Percentiles rank a stretch among this genome's conserved stretches.
These are phyloP conservation scores for Debaryomyces robertsiae DNA, from an alignment of 1,139 yeast genomes.

Conservation along the genomic window DNA sequence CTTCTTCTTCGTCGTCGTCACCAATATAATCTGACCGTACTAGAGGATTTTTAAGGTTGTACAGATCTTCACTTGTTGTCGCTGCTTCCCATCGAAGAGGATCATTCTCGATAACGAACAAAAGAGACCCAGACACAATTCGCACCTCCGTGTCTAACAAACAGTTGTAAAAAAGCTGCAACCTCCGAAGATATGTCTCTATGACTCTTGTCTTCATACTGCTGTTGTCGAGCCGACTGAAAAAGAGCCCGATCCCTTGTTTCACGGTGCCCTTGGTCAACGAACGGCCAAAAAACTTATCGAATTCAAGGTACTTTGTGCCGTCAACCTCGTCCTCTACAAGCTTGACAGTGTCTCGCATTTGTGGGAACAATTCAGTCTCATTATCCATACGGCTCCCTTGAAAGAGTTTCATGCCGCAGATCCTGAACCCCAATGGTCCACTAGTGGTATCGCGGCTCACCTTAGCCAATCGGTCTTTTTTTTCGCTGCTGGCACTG, in stretches of 20 bases:
- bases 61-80: conserved; percentile 23
- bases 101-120: conserved; percentile 77
- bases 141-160: conserved; percentile 63
- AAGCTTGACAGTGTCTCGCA: conserved; percentile 18
- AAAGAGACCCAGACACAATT: conserved; percentile 71
- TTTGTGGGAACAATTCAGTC: conserved; percentile 18
- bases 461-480: conserved; percentile 60
- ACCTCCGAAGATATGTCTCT: conserved; percentile 51
- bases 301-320: conserved; percentile 49
- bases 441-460: conserved; percentile 80
- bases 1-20: conserved; percentile 30
- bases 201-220: conserved; percentile 29
- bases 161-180: conserved; percentile 67
- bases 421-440: conserved; percentile 67
- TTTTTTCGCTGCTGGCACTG: conserved; percentile 59
- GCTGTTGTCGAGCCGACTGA: conserved; percentile 34
- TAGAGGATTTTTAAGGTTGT: conserved; percentile 41
- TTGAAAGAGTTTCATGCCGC: conserved; percentile 77
- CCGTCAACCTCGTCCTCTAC: conserved; percentile 21
- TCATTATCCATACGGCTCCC: conserved; percentile 11
- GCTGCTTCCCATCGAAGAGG: conserved; percentile 44
- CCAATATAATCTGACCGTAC: conserved; percentile 33
- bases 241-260: conserved; percentile 55
- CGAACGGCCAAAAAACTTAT: conserved; percentile 72
- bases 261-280: conserved; percentile 47